These are phyloP conservation scores for Kentomonas sorsogonicus DNA, from an alignment of 208 protist species.

Conservation along the genomic window DNA sequence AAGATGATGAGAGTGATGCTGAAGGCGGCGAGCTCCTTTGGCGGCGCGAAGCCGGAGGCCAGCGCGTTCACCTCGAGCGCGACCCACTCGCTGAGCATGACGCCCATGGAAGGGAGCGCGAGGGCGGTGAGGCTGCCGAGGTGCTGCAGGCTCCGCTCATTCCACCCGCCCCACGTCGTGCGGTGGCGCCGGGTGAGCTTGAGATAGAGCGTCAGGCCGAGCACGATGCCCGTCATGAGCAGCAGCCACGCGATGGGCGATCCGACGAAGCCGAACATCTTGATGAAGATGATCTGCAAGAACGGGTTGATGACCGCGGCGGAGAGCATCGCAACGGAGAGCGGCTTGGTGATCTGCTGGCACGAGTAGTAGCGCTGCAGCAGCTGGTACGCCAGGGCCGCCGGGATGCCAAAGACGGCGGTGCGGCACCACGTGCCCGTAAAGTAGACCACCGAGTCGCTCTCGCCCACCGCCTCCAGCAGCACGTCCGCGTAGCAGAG, in stretches of 20 bases:
- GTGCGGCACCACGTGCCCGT: constrained; percentile 65
- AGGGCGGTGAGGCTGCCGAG: constrained; percentile 40
- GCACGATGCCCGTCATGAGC: constrained; percentile 46
- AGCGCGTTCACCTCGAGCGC: constrained; percentile 70
- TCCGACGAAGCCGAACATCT: constrained; percentile 66
- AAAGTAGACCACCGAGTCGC: constrained; percentile 45
- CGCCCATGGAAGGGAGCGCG: constrained; percentile 77
- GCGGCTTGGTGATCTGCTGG: constrained; percentile 64
- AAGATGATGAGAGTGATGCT: constrained; percentile 77
- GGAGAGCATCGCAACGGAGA: constrained; percentile 54
- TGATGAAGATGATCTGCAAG: constrained; percentile 56
- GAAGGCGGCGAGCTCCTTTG: constrained; percentile 68
- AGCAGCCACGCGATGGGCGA: constrained; percentile 75
- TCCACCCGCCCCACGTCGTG: constrained; percentile 72
- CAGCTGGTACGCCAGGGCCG: constrained; percentile 53
- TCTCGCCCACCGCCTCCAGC: constrained; percentile 41
- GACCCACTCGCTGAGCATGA: constrained; percentile 86
- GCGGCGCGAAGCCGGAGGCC: constrained; percentile 50
- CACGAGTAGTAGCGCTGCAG: constrained; percentile 81
- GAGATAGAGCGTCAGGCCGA: constrained; percentile 43
- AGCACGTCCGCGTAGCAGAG: constrained; percentile 51
- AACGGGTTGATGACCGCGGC: constrained; percentile 59
- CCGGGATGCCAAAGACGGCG: constrained; percentile 62
- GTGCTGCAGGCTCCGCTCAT: constrained; percentile 40
- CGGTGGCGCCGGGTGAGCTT: constrained; percentile 48